Conservation (phyloP, 2,329 filamentous ascomycete species). For the Sporothrix brunneoviolacea region DNA sequence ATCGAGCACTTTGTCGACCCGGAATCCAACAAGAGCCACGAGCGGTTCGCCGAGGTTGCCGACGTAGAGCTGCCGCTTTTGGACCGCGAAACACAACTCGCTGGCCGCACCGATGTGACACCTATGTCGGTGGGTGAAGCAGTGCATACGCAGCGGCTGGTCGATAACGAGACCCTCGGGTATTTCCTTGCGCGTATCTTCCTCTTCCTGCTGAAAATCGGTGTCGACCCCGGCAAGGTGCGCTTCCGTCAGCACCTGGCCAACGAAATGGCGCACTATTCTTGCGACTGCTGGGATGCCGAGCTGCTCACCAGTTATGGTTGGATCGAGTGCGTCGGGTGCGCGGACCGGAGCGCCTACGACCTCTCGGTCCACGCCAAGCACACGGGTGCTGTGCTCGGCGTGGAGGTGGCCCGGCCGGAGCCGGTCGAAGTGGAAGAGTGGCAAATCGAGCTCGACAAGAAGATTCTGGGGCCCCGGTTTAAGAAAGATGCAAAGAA, state of each 20-base stretch:
- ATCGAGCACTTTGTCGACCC: constrained; percentile 99
- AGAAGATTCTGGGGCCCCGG: constrained; percentile 89
- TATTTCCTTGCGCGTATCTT: constrained; percentile 96
- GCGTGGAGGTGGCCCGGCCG: constrained; percentile 75
- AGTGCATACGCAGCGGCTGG: constrained; percentile 66
- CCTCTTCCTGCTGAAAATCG: constrained; percentile 81
- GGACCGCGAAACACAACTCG: constrained; percentile 76
- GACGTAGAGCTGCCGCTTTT: constrained; percentile 78
- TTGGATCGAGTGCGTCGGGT: constrained; percentile 98
- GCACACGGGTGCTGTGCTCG: constrained; percentile 78
- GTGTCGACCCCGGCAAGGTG: constrained; percentile 79
- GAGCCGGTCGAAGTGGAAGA: constrained; percentile 75
- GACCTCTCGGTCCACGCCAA: constrained; percentile 89
- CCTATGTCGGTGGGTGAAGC: no score
- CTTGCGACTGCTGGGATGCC: constrained; percentile 95
- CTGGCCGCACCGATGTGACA: constrained; percentile 84
- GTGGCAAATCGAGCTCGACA: constrained; percentile 81
- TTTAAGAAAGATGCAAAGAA: constrained; percentile 93
- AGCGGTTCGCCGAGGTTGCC: constrained; percentile 78
- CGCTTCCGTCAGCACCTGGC: constrained; percentile 96
- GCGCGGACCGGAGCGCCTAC: constrained; percentile 82
- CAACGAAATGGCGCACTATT: constrained; percentile 78
- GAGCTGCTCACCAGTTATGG: constrained; percentile 87
- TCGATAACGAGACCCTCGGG: constrained; percentile 96
- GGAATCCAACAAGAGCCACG: constrained; percentile 87